Evolutionary conservation across 1,284 basidiomycete species (phyloP), one percentile per base, ranked within the genome.

Genomic region (Cutaneotrichosporon cavernicola): DNA sequence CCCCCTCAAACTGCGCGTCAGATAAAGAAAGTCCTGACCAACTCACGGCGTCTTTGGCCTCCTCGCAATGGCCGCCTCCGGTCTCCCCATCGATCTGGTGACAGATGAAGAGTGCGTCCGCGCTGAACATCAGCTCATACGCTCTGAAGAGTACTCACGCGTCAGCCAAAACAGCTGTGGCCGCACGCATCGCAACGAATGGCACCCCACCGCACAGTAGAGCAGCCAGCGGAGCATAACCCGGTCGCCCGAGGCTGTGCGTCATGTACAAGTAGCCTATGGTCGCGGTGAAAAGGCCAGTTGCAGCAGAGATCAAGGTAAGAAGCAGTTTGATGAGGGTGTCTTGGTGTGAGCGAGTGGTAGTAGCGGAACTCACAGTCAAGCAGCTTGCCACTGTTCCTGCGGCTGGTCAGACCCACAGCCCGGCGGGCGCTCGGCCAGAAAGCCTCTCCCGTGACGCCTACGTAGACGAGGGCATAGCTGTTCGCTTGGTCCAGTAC

Each of bases 251-350:
- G 30, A 95, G 81, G 0, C 90, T 89, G 76, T 94, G 92, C 5
- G 91, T 89, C 51, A 91, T 90, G 72, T 94, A 94, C 4, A 97
- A 80, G 76, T 95, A 97, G 0, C 91, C 91, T 13, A 86, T 83
- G 40, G 94, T 82, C 1, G 90, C 89, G 61, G 91, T 91, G 11
- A 92, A 90, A 69, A 93, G 85, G 5, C 82, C 59, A 85, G 94
- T 82, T 0, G 89, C 89, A 53, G 92, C 82, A 5, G 92, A 90
- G 10, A 89, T 87, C 36, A 93, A 85, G 26, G 81, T 80, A 26
- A 84, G 73, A 7, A 85, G 76, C 14, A 82, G 77, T 16, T 90
- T 90, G 71, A 95, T 84, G 61, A 94, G 80, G 0, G 89, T 87
- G 67, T 77, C 80, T 72, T 70, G 22, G 18, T 21, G 58, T 67